Percentiles rank a stretch among this genome's conserved stretches.
phyloP scores from a whole-genome alignment of 805 yeast species.

The Jamesozyma hellenica region DNA sequence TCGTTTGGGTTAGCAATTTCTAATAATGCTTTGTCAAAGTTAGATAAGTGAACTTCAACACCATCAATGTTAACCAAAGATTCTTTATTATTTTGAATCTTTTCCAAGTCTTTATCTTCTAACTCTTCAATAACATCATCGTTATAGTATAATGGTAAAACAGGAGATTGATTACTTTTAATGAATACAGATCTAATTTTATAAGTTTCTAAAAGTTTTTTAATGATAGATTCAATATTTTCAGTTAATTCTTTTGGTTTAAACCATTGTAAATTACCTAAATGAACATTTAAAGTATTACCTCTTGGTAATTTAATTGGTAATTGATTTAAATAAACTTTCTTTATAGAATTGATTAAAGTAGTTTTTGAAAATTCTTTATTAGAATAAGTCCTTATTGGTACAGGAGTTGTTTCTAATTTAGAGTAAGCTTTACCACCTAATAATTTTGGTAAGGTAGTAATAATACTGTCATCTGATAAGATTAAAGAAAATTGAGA shows the following conservation, averaged over 20 bases:
- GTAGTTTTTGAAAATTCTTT: constrained; percentile 37
- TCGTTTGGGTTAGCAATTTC: constrained; percentile 77
- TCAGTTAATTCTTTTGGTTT: constrained; percentile 44
- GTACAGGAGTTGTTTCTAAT: constrained; percentile 55
- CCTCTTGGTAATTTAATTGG: constrained; percentile 65
- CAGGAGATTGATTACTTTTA: constrained; percentile 65
- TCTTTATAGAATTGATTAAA: constrained; percentile 48
- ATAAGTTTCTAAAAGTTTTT: constrained; percentile 34
- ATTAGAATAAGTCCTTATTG: constrained; percentile 39
- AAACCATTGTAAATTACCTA: constrained; percentile 46
- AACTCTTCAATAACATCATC: constrained; percentile 37
- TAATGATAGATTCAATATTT: constrained; percentile 48
- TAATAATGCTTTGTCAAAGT: constrained; percentile 67
- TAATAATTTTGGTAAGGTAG: constrained; percentile 70
- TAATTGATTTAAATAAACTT: constrained; percentile 44
- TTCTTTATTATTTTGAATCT: constrained; percentile 17
- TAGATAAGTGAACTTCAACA: constrained; percentile 38
- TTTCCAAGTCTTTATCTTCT: constrained; percentile 25
- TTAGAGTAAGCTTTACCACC: constrained; percentile 79
- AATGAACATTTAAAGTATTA: constrained; percentile 49
- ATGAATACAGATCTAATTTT: constrained; percentile 49
- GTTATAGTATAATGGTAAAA: constrained; percentile 71
- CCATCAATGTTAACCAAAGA: constrained; percentile 29
- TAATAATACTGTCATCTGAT: constrained; percentile 73
- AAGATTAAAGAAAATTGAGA: constrained; percentile 65